Base-by-base conservation (phyloP, 2,329 filamentous ascomycete species). In the Cytospora piceicola region DNA sequence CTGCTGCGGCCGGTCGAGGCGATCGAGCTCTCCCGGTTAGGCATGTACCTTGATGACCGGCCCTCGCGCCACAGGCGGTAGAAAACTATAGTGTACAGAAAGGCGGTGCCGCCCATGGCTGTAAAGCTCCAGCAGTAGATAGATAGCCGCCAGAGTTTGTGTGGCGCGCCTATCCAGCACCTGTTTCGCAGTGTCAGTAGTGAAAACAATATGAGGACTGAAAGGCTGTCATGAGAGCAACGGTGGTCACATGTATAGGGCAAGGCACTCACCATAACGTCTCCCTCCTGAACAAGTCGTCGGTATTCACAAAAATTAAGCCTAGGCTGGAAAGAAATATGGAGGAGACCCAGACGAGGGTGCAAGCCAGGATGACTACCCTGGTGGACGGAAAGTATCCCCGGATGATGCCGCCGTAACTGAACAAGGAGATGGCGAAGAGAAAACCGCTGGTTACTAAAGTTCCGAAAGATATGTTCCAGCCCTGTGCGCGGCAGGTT, bases 361-460 rank as follows among this genome's bases (percentile, higher is more conserved):
- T 70, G 17, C 91, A 81, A 1, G 71, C 71, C 0, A 73, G 63
- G 58, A 86, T 84, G 62, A 92, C 84, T 0, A 73, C 75, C 61
- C 74, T 76, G 2, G 83, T 82, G 0, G 82, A 79, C 1, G 88
- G 75, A 24, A 82, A 80, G 59, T 83, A 85, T 12, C 83, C 80
- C 46, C 80, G 79, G 2, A 90, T 84, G 2, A 91, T 83, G 0
- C 83, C 84, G 8, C 87, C 78, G 69, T 89, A 91, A 0, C 89
- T 91, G 72, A 91, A 88, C 0, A 88, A 67, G 6, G 88, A 89
- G 69, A 92, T 90, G 0, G 80, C 78, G 2, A 86, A 83, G 69
- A 90, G 88, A 73, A 90, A 92, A 61, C 89, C 82, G 67, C 87
- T 89, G 29, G 85, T 88, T 0, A 87, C 82, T 62, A 92, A 72